Evolutionary conservation across 768 basidiomycete genomes (phyloP).

Genomic region (Lentinula edodes): DNA sequence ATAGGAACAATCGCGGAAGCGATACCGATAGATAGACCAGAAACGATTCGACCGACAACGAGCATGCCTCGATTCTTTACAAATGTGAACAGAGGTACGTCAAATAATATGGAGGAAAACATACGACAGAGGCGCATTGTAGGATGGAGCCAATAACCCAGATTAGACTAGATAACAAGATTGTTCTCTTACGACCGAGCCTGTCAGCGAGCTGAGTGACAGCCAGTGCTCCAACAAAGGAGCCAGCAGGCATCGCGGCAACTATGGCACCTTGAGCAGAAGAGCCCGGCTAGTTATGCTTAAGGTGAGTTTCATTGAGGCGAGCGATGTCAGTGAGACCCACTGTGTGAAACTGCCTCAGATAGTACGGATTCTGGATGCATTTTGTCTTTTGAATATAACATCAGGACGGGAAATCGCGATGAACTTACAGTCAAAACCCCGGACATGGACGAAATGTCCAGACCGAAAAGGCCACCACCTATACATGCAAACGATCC

Average conservation of each 20-base stretch:
- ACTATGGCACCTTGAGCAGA: conserved; percentile 67
- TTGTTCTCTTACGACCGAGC: conserved; percentile 59
- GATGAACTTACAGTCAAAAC: conserved; percentile 46
- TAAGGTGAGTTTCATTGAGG: not conserved
- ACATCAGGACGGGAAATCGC: not conserved
- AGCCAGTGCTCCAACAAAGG: conserved; percentile 58
- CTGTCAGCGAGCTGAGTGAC: conserved; percentile 61
- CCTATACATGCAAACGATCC: conserved; percentile 81
- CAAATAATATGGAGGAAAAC: conserved; percentile 8
- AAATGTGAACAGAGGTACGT: not conserved
- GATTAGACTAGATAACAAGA: conserved; percentile 62
- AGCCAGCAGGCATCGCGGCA: conserved; percentile 77
- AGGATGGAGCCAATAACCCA: conserved; percentile 71
- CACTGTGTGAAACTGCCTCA: conserved; percentile 30
- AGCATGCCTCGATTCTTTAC: conserved; percentile 59
- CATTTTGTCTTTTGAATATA: not conserved
- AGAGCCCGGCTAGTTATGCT: conserved; percentile 35
- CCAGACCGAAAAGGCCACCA: conserved; percentile 73
- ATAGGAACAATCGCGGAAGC: conserved; percentile 64
- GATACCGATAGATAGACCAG: conserved; percentile 63
- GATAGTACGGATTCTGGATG: conserved; percentile 32
- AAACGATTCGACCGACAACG: conserved; percentile 62
- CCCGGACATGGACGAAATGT: conserved; percentile 81
- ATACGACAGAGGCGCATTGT: conserved; percentile 55
- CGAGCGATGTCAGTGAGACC: conserved; percentile 3